A percentile compares a stretch with the other conserved stretches of the same genome.
phyloP scores from a whole-genome alignment of 2,329 filamentous ascomycete species.

The Fusarium austroafricanum region DNA sequence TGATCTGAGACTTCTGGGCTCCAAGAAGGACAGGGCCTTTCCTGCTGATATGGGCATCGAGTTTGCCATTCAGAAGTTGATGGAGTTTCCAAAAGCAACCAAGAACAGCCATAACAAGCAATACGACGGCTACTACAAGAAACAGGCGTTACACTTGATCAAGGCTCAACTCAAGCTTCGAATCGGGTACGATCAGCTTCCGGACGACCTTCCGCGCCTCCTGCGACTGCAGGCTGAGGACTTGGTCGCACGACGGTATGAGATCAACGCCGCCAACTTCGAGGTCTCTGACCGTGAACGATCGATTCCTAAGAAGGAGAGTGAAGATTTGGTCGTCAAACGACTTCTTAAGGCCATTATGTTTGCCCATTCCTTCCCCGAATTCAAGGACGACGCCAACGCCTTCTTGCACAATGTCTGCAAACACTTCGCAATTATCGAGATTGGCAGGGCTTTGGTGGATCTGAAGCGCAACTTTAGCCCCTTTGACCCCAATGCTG shows the following conservation, averaged over 20 bases:
- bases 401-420: slow-evolving; percentile 83
- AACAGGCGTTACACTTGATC: slow-evolving; percentile 89
- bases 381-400: slow-evolving; percentile 81
- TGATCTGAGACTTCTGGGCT: slow-evolving; percentile 88
- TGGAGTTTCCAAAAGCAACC: slow-evolving; percentile 77
- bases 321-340: slow-evolving; percentile 84
- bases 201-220: slow-evolving; percentile 87
- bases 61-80: slow-evolving; percentile 86
- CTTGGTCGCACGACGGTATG: slow-evolving; percentile 76
- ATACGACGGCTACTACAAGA: slow-evolving; percentile 87
- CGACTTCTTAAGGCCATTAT: slow-evolving; percentile 91
- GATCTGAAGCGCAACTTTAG: slow-evolving; percentile 80
- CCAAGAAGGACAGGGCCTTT: slow-evolving; percentile 88
- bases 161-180: slow-evolving; percentile 90
- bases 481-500: slow-evolving; percentile 84
- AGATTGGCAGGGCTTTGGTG: slow-evolving; percentile 86
- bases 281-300: slow-evolving; percentile 81
- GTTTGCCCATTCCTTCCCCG: slow-evolving; percentile 83
- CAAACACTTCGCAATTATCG: slow-evolving; percentile 89
- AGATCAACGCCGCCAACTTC: slow-evolving; percentile 76
- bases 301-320: slow-evolving; percentile 87
- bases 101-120: slow-evolving; percentile 68
- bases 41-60: slow-evolving; percentile 89
- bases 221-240: slow-evolving; percentile 92
- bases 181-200: slow-evolving; percentile 86